Base-by-base conservation (phyloP, 1,284 basidiomycete genomes). In the Trametes pubescens region DNA sequence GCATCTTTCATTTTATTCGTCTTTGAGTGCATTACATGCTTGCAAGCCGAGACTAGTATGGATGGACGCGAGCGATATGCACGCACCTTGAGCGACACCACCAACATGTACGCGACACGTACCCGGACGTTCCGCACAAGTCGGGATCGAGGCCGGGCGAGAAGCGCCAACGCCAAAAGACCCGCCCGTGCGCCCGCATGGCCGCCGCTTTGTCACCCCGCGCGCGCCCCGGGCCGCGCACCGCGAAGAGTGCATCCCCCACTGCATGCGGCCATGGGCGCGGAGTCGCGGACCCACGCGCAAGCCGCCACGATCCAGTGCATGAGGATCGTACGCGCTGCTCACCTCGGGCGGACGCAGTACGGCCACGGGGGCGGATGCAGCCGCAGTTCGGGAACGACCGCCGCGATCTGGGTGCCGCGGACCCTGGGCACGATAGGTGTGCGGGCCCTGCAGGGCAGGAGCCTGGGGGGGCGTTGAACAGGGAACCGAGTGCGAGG, bases 161-260 rank as follows among this genome's bases (percentile, higher is more conserved):
- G 44, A 47, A 47, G 21, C 44, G 44, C 48, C 29, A 34, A 26
- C 29, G 16, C 51, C 9, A n/a, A 24, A 26, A 43, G 37, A 11
- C 52, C 38, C 52, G 38, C 52, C 14, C 52, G 22, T 37, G 32
- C 48, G 22, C 22, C 32, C 52, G 37, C 35, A 43, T 32, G 35
- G 10, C 13, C 35, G 14, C 40, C 40, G 40, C 40, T 59, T 52
- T 59, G 57, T 59, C 57, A 52, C 26, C 18, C 51, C n/a, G n/a
- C 51, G 51, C 35, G 51, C 51, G 18, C 34, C n/a, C 9, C 51
- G 51, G 34, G 51, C 48, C 29, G 48, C 29, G 10, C 48, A n/a
- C 46, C 46, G 18, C 14, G 18, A 4, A 9, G 18, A 7, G 40
- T 16, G 3, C 37, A 11, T 38, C 37, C 37, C 5, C 37, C 37